A percentile compares a stretch with the other conserved stretches of the same genome.
Conservation (phyloP, 768 basidiomycete genomes). For the Boletus vinaceobasis region DNA sequence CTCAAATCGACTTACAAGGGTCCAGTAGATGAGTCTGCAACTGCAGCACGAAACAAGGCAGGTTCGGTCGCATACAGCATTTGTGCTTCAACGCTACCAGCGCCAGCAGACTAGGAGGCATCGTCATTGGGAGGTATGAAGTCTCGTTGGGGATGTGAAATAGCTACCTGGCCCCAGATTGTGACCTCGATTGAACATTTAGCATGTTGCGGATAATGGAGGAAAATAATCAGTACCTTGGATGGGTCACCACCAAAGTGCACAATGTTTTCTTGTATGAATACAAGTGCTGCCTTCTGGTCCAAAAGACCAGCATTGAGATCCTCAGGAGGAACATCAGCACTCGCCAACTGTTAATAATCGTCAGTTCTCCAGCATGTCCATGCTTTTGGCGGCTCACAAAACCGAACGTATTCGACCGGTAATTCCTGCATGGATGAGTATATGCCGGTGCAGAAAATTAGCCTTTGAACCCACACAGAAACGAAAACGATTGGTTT, state of each 20-base stretch:
- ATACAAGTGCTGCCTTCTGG: constrained; percentile 54
- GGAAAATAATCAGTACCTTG: constrained; percentile 35
- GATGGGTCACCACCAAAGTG: constrained; percentile 62
- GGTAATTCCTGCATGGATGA: constrained; percentile 12
- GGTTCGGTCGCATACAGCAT: constrained; percentile 6
- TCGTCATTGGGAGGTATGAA: background rate
- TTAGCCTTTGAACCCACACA: background rate
- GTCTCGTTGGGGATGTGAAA: background rate
- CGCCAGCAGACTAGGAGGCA: constrained; percentile 13
- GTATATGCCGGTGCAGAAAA: background rate
- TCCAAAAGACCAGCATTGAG: constrained; percentile 61
- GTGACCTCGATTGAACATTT: constrained; percentile 9
- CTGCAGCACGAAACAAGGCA: constrained; percentile 13
- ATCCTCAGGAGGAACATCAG: constrained; percentile 42
- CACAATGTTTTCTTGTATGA: constrained; percentile 62
- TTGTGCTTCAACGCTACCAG: constrained; percentile 15
- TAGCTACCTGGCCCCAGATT: constrained; percentile 18
- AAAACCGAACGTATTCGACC: constrained; percentile 18
- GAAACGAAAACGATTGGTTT: constrained; percentile 21
- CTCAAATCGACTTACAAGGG: constrained; percentile 15
- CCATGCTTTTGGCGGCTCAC: background rate
- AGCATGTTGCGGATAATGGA: background rate
- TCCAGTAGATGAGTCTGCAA: constrained; percentile 17
- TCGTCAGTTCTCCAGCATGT: constrained; percentile 7
- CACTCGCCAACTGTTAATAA: constrained; percentile 43